Evolutionary conservation across 768 basidiomycete species (phyloP), one percentile per base, ranked within the genome.

Genomic region (Steccherinum ochraceum): DNA sequence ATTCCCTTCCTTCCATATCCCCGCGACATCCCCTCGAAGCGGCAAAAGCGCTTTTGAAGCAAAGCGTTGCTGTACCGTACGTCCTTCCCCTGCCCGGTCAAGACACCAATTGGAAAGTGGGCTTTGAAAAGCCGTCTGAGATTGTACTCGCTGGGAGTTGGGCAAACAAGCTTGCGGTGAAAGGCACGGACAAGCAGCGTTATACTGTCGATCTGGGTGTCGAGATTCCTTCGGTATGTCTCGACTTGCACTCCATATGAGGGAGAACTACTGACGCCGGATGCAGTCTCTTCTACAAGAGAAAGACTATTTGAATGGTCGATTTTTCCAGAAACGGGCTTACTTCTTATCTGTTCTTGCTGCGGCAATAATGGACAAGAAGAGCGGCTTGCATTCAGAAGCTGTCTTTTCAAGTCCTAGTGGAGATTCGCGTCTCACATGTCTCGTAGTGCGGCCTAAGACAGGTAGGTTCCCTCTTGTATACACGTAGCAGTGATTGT

Each of bases 241-340:
- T 19, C 16, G 42, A 25, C 3, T 3, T 20, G 45, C 16, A 50
- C 27, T 35, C 27, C 42, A 26, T 12, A 26, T 23, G 12, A 4
- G 12, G 5, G 16, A 18, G 12, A 13, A 41, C 56, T 18, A 52
- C 5, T 18, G 19, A 35, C 40, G 10, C 19, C 43, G 20, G n/a
- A 10, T 26, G 3, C 50, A 89, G 87, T 65, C 58, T 44, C 71
- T 96, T n/a, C 94, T 98, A 61, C 91, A 95, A 71, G 91, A 94
- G 61, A 99, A 98, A 64, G 94, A 98, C 62, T 90, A 92, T 56
- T 72, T 93, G 51, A 86, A 93, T 62, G 79, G 83, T 5, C 81
- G 96, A 11, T 93, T 87, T 65, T 94, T 95, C 64, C 87, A 94
- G 63, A 98, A 98, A 63, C 77, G 90, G 35, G 84, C 91, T 0